Evolutionary conservation across 495 filamentous ascomycete species (phyloP), one percentile per base, ranked within the genome.

Genomic region (Monascus purpureus): DNA sequence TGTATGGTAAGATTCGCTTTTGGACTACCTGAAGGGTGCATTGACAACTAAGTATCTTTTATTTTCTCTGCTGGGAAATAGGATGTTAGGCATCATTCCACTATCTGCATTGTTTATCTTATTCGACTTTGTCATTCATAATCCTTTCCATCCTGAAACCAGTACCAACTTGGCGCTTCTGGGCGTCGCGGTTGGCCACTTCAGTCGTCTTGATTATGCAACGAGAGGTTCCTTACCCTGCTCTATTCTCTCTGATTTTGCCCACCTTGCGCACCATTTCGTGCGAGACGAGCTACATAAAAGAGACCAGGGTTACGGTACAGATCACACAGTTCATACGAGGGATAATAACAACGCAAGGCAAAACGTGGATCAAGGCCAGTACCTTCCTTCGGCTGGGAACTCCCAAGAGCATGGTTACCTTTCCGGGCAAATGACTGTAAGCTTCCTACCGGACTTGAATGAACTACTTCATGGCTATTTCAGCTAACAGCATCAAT

Each of bases 71-170:
- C n/a, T 14, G 20, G 14, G 17, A 22, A 12, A 27, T 5, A 47
- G 41, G 30, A 40, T 43, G 13, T 37, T 50, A 9, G 39, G 38
- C 3, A 47, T 53, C 1, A 41, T 45, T 8, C 53, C 55, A 9
- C 36, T 59, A n/a, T 40, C 46, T 8, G 49, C 55, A 12, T 31
- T 60, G 11, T 60, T 60, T 18, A 45, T 60, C 19, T 36, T 60
- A n/a, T 60, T 60, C 25, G 56, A 60, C 15, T 44, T 58, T 19
- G 47, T 60, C 4, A 41, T 60, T n/a, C 53, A 57, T 31, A 57
- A 60, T 25, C 56, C 56, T 12, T 28, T 25, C 15, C 52, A 58
- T 31, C 34, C 50, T n/a, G 54, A 55, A 23, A 58, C 54, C 1
- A 40, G 29, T 22, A 41, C 39, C 2, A 60, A 60, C 27, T 31